Conservation (phyloP, 352 stramenopile species). For the Pythium insidiosum region DNA sequence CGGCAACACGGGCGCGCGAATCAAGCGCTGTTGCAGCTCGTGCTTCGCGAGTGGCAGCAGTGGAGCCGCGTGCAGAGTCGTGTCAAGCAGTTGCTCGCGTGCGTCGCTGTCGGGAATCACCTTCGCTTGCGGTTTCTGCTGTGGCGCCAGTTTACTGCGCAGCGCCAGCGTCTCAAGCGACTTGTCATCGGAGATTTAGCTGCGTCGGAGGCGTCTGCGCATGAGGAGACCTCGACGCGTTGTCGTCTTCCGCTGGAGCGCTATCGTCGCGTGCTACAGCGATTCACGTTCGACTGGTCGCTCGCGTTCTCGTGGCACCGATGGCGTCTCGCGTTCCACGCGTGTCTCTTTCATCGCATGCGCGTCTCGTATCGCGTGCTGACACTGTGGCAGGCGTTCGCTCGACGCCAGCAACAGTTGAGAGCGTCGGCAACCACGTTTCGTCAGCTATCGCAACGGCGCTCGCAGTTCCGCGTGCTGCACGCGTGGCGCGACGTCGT, state of each 20-base stretch:
- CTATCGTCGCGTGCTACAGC: constrained; percentile 34
- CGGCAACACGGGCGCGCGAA: too few relatives aligned
- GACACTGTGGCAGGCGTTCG: constrained; percentile 22
- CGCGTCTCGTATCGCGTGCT: constrained; percentile 25
- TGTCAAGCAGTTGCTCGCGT: constrained; percentile 34
- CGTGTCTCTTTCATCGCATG: constrained; percentile 47
- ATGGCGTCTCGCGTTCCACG: constrained; percentile 56
- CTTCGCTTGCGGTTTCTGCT: constrained; percentile 42
- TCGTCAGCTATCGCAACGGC: constrained; percentile 1
- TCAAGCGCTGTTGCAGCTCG: too few relatives aligned
- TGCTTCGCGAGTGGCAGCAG: too few relatives aligned
- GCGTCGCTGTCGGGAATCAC: constrained; percentile 21
- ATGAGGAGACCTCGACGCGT: neutral
- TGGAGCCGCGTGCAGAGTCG: too few relatives aligned
- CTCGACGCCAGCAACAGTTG: constrained; percentile 3
- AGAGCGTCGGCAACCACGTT: constrained; percentile 17
- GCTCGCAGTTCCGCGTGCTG: constrained; percentile 10
- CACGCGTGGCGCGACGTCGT: constrained; percentile 33
- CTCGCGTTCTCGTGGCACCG: constrained; percentile 30
- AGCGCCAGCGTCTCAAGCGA: constrained; percentile 20
- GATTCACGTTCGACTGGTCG: constrained; percentile 28
- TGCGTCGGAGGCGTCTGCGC: too few relatives aligned
- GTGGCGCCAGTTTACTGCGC: constrained; percentile 33
- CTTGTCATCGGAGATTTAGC: too few relatives aligned
- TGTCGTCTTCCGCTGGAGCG: neutral